phyloP scores from a whole-genome alignment of 371 early-diverging fungal genomes.

The Mucor racemosus region DNA sequence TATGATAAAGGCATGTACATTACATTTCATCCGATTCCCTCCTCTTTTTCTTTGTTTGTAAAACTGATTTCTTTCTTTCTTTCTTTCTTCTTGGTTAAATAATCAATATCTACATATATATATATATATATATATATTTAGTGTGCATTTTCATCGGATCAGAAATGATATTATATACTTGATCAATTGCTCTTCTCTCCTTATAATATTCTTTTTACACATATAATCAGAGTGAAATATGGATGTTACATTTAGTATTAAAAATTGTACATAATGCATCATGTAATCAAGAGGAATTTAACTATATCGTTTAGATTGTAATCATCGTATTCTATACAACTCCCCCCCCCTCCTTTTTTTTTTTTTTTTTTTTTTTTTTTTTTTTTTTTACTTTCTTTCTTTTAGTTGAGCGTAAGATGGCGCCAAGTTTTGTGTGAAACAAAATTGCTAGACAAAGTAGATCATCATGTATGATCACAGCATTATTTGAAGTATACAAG shows the following conservation, averaged over 20 bases:
- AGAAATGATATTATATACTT: background rate
- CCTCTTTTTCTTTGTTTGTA: background rate
- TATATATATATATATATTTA: too few species aligned
- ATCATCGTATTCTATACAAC: background rate
- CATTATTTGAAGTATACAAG: background rate
- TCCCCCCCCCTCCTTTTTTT: background rate
- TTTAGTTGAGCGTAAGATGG: background rate
- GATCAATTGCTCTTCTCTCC: background rate
- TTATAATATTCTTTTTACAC: background rate
- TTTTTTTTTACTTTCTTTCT: background rate
- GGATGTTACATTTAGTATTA: background rate
- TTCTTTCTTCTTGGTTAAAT: background rate
- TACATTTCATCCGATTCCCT: background rate
- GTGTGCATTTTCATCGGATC: background rate
- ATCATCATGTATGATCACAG: slow-evolving; percentile 4
- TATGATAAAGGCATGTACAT: slow-evolving; percentile 15
- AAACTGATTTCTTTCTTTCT: background rate
- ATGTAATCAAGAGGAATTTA: slow-evolving; percentile 10
- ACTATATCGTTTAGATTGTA: slow-evolving; percentile 8
- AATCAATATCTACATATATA: background rate
- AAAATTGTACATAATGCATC: slow-evolving; percentile 10
- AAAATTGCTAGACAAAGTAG: background rate
- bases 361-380: background rate
- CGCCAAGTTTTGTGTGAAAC: background rate
- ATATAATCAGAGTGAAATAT: background rate